Evolutionary conservation across 2,329 filamentous ascomycete genomes (phyloP).

Genomic region (Thermothelomyces thermophilus): DNA sequence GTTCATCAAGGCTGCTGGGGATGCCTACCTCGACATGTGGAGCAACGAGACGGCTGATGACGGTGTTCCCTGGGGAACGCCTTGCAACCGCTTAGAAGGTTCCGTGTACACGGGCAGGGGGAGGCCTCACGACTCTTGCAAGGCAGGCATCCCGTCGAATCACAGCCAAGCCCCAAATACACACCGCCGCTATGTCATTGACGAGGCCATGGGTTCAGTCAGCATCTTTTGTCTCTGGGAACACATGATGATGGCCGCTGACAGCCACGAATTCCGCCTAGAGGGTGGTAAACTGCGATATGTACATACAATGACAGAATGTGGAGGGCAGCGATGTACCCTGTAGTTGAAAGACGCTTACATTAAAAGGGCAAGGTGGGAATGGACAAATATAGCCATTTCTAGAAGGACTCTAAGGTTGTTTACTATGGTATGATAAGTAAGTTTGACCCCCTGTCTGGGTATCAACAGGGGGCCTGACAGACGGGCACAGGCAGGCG

Average conservation of each 20-base stretch:
- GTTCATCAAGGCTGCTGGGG: slow-evolving; percentile 28
- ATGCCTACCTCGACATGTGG: slow-evolving; percentile 35
- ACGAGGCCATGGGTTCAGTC: slow-evolving; percentile 24
- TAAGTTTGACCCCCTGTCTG: too few species aligned
- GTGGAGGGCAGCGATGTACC: slow-evolving; percentile 4
- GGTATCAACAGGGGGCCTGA: too few species aligned
- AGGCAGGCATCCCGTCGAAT: slow-evolving; percentile 23
- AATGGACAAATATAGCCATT: too few species aligned
- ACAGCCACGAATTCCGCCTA: slow-evolving; percentile 23
- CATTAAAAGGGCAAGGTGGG: too few species aligned
- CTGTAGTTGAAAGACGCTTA: neutral
- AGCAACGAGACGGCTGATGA: slow-evolving; percentile 26
- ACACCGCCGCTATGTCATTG: slow-evolving; percentile 27
- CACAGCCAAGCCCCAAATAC: slow-evolving; percentile 23
- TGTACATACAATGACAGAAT: slow-evolving; percentile 23
- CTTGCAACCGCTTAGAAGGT: slow-evolving; percentile 29
- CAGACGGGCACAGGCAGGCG: too few species aligned
- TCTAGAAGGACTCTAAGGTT: too few species aligned
- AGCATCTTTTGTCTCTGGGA: slow-evolving; percentile 24
- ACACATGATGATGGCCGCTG: slow-evolving; percentile 23
- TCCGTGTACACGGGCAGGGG: slow-evolving; percentile 25
- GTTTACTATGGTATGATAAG: too few species aligned
- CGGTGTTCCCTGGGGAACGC: slow-evolving; percentile 33
- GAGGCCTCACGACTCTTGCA: slow-evolving; percentile 22
- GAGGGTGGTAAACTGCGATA: slow-evolving; percentile 22